Percentiles rank a stretch among this genome's conserved stretches.
These are phyloP conservation scores for Viridothelium virens DNA, from an alignment of 495 filamentous ascomycete genomes.

Conservation along the genomic window DNA sequence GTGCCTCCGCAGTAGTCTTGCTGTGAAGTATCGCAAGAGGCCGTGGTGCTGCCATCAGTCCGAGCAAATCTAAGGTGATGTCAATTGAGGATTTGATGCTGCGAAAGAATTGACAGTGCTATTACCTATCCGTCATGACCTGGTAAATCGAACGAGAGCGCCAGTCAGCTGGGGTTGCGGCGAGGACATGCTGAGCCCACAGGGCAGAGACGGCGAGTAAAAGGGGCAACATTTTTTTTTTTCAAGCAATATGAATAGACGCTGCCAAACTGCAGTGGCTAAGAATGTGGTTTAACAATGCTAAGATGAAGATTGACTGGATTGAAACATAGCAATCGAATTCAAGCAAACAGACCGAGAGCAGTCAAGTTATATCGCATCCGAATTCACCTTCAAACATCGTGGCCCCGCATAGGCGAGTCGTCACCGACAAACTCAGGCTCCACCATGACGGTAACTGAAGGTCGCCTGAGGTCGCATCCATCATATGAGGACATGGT, in stretches of 20 bases:
- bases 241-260: background rate
- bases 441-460: background rate
- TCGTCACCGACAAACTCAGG: background rate
- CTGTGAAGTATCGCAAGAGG: constrained; percentile 41
- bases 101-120: background rate
- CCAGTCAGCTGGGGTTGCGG: constrained; percentile 28
- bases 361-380: background rate
- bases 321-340: background rate
- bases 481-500: background rate
- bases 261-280: background rate
- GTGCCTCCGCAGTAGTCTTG: constrained; percentile 22
- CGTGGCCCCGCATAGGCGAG: background rate
- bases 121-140: constrained; percentile 57
- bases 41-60: constrained; percentile 53
- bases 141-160: constrained; percentile 58
- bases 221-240: background rate
- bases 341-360: background rate
- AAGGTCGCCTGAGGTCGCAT: constrained; percentile 10
- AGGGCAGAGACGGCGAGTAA: background rate
- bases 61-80: constrained; percentile 44
- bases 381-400: background rate
- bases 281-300: background rate
- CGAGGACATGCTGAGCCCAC: constrained; percentile 4
- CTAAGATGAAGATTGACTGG: background rate
- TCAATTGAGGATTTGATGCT: background rate